phyloP scores from a whole-genome alignment of 176 grass and related monocot species.

The Metroxylon sagu region DNA sequence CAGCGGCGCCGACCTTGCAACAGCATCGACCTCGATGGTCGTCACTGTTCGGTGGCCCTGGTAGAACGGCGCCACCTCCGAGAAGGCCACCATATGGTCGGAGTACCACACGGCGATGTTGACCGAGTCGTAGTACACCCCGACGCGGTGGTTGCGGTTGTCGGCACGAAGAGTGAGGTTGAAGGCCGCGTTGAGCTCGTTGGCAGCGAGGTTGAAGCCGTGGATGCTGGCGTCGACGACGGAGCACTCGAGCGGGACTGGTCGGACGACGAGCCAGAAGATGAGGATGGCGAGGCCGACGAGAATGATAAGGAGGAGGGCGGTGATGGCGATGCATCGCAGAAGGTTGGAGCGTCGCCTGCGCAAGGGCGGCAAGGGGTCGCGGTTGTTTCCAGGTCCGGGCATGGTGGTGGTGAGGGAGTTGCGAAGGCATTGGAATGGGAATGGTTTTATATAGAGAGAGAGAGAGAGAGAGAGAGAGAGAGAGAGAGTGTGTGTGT shows the following conservation, averaged over 20 bases:
- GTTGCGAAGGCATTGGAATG: too few species aligned
- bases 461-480: too few species aligned
- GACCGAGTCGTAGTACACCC: slow-evolving; percentile 50
- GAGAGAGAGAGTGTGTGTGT: too few species aligned
- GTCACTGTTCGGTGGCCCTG: slow-evolving; percentile 44
- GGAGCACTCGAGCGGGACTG: slow-evolving; percentile 20
- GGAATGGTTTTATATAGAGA: too few species aligned
- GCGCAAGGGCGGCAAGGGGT: slow-evolving; percentile 6
- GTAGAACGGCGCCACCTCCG: slow-evolving; percentile 45
- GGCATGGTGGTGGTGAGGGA: too few species aligned
- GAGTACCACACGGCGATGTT: slow-evolving; percentile 48
- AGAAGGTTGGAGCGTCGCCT: slow-evolving; percentile 3
- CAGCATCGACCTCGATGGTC: slow-evolving; percentile 33
- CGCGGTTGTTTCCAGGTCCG: too few species aligned
- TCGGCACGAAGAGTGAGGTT: slow-evolving; percentile 51
- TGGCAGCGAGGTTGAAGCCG: slow-evolving; percentile 58
- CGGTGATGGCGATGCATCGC: slow-evolving; percentile 28
- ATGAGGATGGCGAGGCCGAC: slow-evolving; percentile 33
- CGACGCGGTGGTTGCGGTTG: slow-evolving; percentile 50
- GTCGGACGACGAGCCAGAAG: slow-evolving; percentile 48
- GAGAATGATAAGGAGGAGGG: slow-evolving; percentile 19
- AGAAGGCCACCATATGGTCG: slow-evolving; percentile 36
- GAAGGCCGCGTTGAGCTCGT: slow-evolving; percentile 45
- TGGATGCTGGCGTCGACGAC: slow-evolving; percentile 35
- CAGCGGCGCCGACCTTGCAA: slow-evolving; percentile 20